Evolutionary conservation across 371 early-diverging fungal genomes (phyloP), one percentile per base, ranked within the genome.

Genomic region (Mucor saturninus): DNA sequence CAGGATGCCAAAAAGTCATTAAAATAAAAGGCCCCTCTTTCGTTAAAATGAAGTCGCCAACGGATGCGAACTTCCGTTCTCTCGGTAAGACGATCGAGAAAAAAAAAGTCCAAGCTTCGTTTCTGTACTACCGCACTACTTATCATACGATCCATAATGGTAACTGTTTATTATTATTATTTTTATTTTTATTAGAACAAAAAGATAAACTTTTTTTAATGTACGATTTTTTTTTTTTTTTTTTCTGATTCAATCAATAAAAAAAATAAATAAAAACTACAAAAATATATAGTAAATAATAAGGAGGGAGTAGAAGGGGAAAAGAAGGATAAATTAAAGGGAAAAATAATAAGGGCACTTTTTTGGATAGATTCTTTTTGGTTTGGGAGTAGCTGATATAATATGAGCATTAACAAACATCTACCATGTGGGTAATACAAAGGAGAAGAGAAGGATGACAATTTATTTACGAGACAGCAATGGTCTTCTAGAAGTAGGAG

Each of bases 341-440:
- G 9, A 46, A 42, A 46, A 46, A 46, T 46, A 35, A 46, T 46
- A 46, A 46, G 46, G 55, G 39, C 28, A 26, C 9, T 55, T 55
- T 55, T 55, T 55, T 55, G n/a, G n/a, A 21, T 46, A 46, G 5
- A 46, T 46, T n/a, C 21, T 51, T 31, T 30, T 51, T 10, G 5
- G 6, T 13, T 31, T 48, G n/a, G 43, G n/a, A n/a, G n/a, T 9
- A 42, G 42, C 4, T 9, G 42, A 13, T 9, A 42, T 8, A 35
- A 35, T 35, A 42, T 13, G 11, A 42, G 42, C 42, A 42, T 42
- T 13, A 42, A 42, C n/a, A 43, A 13, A 46, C 15, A 21, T 46
- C 7, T 21, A 43, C 56, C 67, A 58, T 64, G 64, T 64, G 65
- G 61, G 56, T 61, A 58, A 64, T 66, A 66, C 66, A 51, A 66